Evolutionary conservation across 2,329 filamentous ascomycete species (phyloP), one percentile per base, ranked within the genome.

Genomic region (Cladophialophora yegresii): DNA sequence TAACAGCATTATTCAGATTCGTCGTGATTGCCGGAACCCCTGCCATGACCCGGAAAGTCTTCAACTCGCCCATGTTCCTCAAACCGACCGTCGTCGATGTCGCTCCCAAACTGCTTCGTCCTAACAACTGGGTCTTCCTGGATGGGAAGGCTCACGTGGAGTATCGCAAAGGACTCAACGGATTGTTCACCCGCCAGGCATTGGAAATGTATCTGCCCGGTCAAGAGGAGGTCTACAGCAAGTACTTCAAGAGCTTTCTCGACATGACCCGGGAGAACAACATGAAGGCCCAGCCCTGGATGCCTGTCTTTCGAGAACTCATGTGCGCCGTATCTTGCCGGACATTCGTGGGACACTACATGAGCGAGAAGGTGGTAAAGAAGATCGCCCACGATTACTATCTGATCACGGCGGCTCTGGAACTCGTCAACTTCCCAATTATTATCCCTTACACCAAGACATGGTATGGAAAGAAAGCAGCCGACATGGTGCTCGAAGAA

Each of bases 381-480:
- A 93, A 91, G 82, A 95, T 98, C 69, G 90, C 93, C 67, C 90
- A 96, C 78, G 93, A 98, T 79, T 99, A 96, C 81, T 98, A 96
- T 79, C 86, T 93, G 69, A 96, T 98, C 75, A 98, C 95, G 13
- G 93, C 90, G 63, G 95, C 95, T 23, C 86, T 98, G 71, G 95
- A 99, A 79, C 85, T 98, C 54, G 95, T 99, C 83, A 98, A 98
- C 83, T 96, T 98, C 82, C 93, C 95, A 65, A 90, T 98, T 79
- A 97, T 98, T 75, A 79, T 98, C 47, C 93, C 93, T 45, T 98
- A 86, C 83, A 97, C 93, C 75, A 93, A 92, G 82, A 92, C 92
- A 4, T 98, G 92, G 92, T 96, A 96, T 75, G 95, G 93, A 72
- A 96, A 97, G 85, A 96, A 93, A 81, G 92, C 92, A 32, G 88